Conservation (phyloP, 352 stramenopile genomes). For the Phytopythium litorale region DNA sequence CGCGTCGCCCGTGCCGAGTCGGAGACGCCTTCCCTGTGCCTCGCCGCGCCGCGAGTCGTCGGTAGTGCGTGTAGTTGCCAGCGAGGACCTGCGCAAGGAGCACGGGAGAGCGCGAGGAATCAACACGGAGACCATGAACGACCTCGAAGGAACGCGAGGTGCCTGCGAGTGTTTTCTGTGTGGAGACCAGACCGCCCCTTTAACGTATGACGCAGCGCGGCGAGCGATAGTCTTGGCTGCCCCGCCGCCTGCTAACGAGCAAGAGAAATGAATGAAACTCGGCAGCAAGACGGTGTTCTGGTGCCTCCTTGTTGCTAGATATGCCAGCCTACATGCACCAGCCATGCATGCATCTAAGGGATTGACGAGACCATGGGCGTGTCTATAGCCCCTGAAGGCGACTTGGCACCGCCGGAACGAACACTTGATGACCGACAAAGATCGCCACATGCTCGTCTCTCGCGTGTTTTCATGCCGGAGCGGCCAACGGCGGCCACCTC, state of each 20-base stretch:
- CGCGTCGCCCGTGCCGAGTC: background rate
- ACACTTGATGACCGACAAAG: background rate
- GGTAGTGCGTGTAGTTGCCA: background rate
- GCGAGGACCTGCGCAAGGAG: background rate
- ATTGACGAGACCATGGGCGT: background rate
- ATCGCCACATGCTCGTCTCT: no score
- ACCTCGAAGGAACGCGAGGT: background rate
- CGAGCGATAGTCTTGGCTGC: background rate
- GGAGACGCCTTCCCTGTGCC: background rate
- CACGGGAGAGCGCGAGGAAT: background rate
- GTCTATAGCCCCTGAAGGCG: background rate
- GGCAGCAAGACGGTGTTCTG: background rate
- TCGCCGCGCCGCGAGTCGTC: background rate
- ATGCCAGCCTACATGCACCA: no score
- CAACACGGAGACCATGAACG: conserved; percentile 2
- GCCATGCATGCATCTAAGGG: no score
- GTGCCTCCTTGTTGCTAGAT: no score
- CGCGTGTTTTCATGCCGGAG: no score
- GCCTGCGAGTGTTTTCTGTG: background rate
- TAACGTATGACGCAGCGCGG: background rate
- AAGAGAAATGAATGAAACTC: background rate
- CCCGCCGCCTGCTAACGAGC: no score
- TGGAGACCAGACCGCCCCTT: background rate
- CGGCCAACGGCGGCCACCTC: no score
- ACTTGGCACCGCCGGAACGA: background rate